These are phyloP conservation scores for Irpex sp. DNA, from an alignment of 1,284 basidiomycete species.

Conservation along the genomic window DNA sequence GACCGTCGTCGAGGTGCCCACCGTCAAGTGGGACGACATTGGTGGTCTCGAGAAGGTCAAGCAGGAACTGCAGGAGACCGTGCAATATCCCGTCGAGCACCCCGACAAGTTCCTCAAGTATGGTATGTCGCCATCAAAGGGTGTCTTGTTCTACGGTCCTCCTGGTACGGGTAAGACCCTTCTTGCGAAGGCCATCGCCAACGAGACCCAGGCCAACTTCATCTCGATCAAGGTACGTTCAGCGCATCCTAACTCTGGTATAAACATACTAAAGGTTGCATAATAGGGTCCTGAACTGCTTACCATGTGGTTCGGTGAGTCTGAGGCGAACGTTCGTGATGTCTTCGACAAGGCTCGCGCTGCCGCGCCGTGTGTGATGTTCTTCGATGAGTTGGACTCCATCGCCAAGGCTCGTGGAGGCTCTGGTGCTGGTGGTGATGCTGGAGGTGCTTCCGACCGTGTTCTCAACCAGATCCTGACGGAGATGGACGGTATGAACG, in stretches of 20 bases:
- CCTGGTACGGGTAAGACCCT: slow-evolving; percentile 97
- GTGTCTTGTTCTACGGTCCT: slow-evolving; percentile 96
- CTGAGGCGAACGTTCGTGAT: slow-evolving; percentile 98
- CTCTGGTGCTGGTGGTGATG: slow-evolving; percentile 78
- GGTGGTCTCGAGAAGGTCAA: slow-evolving; percentile 99
- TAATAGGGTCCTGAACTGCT: slow-evolving; percentile 88
- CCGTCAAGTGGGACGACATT: slow-evolving; percentile 96
- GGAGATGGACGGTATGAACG: slow-evolving; percentile 99
- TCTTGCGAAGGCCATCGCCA: slow-evolving; percentile 95
- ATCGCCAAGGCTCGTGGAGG: slow-evolving; percentile 95
- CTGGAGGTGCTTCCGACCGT: slow-evolving; percentile 93
- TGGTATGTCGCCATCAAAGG: slow-evolving; percentile 98
- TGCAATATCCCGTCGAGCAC: slow-evolving; percentile 99
- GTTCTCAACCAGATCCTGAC: slow-evolving; percentile 97
- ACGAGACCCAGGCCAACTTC: slow-evolving; percentile 99
- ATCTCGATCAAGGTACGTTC: slow-evolving; percentile 81
- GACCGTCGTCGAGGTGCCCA: slow-evolving; percentile 95
- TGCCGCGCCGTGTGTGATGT: slow-evolving; percentile 99
- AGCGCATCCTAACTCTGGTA: neutral
- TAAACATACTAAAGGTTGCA: slow-evolving; percentile 14
- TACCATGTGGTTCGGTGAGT: slow-evolving; percentile 99
- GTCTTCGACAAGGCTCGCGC: slow-evolving; percentile 99
- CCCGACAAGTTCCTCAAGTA: slow-evolving; percentile 99
- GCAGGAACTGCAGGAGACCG: slow-evolving; percentile 97
- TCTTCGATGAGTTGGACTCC: slow-evolving; percentile 99